phyloP scores from a whole-genome alignment of 805 yeast species.

The Pichia cephalocereana region DNA sequence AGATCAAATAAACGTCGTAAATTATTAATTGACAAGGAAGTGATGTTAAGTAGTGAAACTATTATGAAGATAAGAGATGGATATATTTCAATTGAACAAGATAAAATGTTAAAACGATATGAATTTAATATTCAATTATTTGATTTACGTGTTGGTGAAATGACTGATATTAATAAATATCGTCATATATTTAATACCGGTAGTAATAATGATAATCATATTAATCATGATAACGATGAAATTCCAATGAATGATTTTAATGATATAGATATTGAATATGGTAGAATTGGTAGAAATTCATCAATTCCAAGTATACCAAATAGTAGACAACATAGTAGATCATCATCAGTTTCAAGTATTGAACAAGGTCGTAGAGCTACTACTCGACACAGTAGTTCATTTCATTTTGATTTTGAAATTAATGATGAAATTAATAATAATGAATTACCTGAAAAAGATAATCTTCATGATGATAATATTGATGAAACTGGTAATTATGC shows the following conservation, averaged over 20 bases:
- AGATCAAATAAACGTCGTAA: background rate
- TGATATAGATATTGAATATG: constrained; percentile 5
- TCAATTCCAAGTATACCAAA: no score
- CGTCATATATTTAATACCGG: background rate
- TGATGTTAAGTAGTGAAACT: background rate
- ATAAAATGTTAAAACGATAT: background rate
- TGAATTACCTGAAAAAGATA: background rate
- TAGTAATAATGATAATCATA: background rate
- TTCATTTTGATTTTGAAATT: constrained; percentile 8
- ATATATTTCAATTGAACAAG: background rate
- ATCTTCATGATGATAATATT: background rate
- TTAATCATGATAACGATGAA: background rate
- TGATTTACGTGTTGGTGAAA: background rate
- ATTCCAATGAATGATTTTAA: background rate
- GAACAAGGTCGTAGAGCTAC: constrained; percentile 9
- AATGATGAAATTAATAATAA: background rate
- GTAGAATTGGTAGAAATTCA: background rate
- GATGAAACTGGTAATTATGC: background rate
- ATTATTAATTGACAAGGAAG: background rate
- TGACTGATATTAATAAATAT: background rate
- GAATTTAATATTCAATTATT: no score
- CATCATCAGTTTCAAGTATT: constrained; percentile 13
- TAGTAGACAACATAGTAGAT: constrained; percentile 1
- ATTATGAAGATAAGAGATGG: constrained; percentile 1
- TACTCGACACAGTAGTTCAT: constrained; percentile 5